A percentile compares a stretch with the other conserved stretches of the same genome.
phyloP scores from a whole-genome alignment of 305 asterid genomes.

The Solanum hybrid region DNA sequence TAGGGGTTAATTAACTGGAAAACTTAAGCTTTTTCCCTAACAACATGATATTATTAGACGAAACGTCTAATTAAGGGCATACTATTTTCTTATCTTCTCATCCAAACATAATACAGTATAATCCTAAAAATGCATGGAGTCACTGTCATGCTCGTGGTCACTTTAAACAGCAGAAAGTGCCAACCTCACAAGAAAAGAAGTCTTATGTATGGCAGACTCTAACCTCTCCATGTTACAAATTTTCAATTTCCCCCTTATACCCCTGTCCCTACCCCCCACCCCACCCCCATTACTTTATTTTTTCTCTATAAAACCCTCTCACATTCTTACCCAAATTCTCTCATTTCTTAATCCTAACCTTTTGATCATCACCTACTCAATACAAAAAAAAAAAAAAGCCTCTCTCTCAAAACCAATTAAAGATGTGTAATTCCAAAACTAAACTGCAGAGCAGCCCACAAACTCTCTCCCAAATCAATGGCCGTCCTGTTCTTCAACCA shows the following conservation, averaged over 20 bases:
- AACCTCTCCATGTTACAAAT: slow-evolving; percentile 49
- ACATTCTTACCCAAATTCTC: not conserved
- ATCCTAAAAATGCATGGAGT: not conserved
- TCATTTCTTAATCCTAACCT: not conserved
- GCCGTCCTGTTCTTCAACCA: slow-evolving; percentile 43
- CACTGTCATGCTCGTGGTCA: slow-evolving; percentile 19
- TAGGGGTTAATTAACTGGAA: not conserved
- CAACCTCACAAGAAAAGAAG: slow-evolving; percentile 22
- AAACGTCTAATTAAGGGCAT: not conserved
- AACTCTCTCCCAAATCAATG: slow-evolving; percentile 23
- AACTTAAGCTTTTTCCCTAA: not conserved
- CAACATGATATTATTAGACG: not conserved
- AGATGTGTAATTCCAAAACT: slow-evolving; percentile 49
- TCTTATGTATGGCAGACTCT: slow-evolving; percentile 31
- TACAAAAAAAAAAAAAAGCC: not conserved
- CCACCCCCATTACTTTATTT: slow-evolving; percentile 3
- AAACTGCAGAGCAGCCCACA: slow-evolving; percentile 22
- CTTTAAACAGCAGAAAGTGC: slow-evolving; percentile 22
- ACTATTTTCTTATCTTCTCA: not conserved
- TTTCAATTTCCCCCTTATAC: not conserved
- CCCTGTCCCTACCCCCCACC: slow-evolving; percentile 10
- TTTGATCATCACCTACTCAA: not conserved
- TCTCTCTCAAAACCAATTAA: not conserved
- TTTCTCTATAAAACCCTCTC: not conserved
- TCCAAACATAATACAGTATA: not conserved